Base-by-base conservation (phyloP, 768 basidiomycete species). In the Termitomyces sp. region DNA sequence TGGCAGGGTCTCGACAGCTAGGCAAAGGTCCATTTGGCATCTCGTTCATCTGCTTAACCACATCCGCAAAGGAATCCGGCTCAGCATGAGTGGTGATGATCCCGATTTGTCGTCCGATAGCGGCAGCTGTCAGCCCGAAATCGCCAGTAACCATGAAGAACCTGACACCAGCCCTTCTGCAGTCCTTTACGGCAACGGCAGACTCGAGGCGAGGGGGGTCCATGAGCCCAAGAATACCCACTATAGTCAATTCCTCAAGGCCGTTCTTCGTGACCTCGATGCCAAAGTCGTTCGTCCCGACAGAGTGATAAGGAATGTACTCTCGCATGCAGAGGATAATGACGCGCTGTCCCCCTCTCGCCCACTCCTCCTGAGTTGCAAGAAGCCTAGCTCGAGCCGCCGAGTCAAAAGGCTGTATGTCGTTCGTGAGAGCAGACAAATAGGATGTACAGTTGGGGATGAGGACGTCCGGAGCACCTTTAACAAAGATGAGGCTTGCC, bases 91-190 rank as follows among this genome's bases (percentile, higher is more conserved):
- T 74, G 1, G 77, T 73, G 59, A 81, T 67, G 57, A 81, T 78
- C 6, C 77, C 74, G 34, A 81, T 75, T 64, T 78, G 74, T 46
- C 73, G 69, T 0, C 79, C 81, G 50, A 85, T 84, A 8, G 82
- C 76, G 4, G 77, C 74, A 0, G 83, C 83, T 0, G 83, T 85
- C 60, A 81, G 69, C 56, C 78, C 72, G 69, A 82, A 82, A 65
- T 84, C 83, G 54, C 83, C 83, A 0, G 84, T 85, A 31, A 85
- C 74, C 82, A 85, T 84, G 60, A 81, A 78, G 14, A 84, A 78
- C 17, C 78, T 74, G 54, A 84, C 78, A 20, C 85, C 83, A 1
- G 85, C 85, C 54, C 71, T 69, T 17, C 79, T 70, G 64, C 80
- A 81, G 50, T 78, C 72, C 5, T 71, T 64, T 3, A 86, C 80